Conservation (phyloP, 2,329 filamentous ascomycete species). For the Corinectria fuckeliana region DNA sequence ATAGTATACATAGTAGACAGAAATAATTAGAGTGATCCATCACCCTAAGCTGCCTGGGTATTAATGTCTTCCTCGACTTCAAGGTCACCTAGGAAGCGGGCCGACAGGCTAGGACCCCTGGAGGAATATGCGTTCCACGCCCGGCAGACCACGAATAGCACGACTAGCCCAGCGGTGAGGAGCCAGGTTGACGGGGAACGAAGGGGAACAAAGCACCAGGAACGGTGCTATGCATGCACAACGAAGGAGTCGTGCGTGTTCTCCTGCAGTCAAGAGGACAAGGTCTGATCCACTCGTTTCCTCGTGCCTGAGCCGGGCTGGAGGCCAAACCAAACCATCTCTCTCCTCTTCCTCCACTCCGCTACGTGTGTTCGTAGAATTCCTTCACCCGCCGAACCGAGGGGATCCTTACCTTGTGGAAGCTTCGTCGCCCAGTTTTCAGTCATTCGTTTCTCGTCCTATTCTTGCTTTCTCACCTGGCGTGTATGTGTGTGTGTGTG, state of each 20-base stretch:
- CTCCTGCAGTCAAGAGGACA: background rate
- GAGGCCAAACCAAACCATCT: slow-evolving; percentile 13
- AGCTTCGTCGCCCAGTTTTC: background rate
- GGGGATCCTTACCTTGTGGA: slow-evolving; percentile 34
- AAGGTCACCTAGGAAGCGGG: slow-evolving; percentile 9
- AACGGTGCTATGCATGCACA: slow-evolving; percentile 4
- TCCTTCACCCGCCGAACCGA: slow-evolving; percentile 30
- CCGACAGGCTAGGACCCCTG: slow-evolving; percentile 7
- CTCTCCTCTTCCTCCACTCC: slow-evolving; percentile 29
- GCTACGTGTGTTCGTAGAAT: slow-evolving; percentile 30
- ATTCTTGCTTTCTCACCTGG: slow-evolving; percentile 19
- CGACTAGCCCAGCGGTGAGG: slow-evolving; percentile 19
- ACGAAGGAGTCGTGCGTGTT: slow-evolving; percentile 15
- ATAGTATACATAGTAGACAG: background rate
- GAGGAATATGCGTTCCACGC: slow-evolving; percentile 5
- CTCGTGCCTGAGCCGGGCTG: slow-evolving; percentile 11
- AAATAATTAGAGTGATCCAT: background rate
- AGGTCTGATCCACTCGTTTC: slow-evolving; percentile 10
- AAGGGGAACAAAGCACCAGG: background rate
- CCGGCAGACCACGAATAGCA: slow-evolving; percentile 18
- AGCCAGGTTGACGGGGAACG: too few relatives aligned
- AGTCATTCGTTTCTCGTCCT: slow-evolving; percentile 34
- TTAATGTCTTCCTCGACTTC: slow-evolving; percentile 10
- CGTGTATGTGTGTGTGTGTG: slow-evolving; percentile 18
- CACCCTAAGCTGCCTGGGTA: background rate